Conservation (phyloP, 1,284 basidiomycete species). For the Caloboletus firmus region DNA sequence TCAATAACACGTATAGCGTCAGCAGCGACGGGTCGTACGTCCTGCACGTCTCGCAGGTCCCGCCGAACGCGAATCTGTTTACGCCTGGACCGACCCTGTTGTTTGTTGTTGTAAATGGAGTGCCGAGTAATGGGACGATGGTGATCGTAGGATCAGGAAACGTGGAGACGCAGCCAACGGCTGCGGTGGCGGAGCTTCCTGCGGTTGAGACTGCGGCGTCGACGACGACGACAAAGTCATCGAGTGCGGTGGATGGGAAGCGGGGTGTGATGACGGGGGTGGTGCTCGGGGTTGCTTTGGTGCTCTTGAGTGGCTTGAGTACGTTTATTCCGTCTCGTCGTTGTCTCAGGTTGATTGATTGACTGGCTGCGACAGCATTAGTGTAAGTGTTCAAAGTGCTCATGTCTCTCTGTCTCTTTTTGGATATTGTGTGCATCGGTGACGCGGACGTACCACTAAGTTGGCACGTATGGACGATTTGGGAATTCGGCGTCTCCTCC, state of each 20-base stretch:
- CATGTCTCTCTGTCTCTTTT: no score
- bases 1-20: conserved; percentile 57
- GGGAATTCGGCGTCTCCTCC: no score
- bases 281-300: not conserved
- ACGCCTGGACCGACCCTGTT: conserved; percentile 73
- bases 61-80: conserved; percentile 70
- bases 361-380: not conserved
- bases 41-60: conserved; percentile 67
- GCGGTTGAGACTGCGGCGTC: not conserved
- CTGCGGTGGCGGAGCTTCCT: conserved; percentile 30
- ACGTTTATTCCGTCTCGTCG: not conserved
- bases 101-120: conserved; percentile 70
- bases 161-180: conserved; percentile 57
- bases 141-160: conserved; percentile 68
- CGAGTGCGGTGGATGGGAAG: not conserved
- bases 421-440: no score
- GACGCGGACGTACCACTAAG: no score
- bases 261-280: not conserved
- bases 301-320: not conserved
- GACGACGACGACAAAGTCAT: not conserved
- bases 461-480: no score
- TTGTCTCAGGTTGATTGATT: not conserved
- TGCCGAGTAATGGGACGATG: conserved; percentile 66
- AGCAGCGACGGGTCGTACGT: conserved; percentile 55
- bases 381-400: no score